Evolutionary conservation across 306 rosid genomes (phyloP), one percentile per base, ranked within the genome.

Genomic region (Vigna trinervia): DNA sequence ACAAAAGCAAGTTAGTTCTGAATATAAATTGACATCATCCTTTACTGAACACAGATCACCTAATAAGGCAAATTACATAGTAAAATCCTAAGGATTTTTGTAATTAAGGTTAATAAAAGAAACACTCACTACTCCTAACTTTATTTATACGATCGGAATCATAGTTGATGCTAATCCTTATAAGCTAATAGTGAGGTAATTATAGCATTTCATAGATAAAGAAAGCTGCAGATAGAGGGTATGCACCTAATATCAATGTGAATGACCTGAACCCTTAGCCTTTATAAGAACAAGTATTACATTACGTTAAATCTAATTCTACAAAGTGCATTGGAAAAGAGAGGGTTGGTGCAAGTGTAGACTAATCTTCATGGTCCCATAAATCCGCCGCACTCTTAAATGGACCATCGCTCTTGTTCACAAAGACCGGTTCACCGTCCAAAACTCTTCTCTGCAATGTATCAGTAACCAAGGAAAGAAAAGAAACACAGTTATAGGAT

Each of bases 331-430:
- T 26, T 56, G 41, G 13, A 22, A 19, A 34, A 50, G 58, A 45
- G 56, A 61, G 5, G 12, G 10, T 61, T 17, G 50, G 57, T 80
- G 83, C 4, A 73, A 59, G 57, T 62, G 64, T 70, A 46, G 26
- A 39, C 56, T 85, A 85, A 72, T 85, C 84, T 36, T 85, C 88
- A 66, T 82, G 81, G 80, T 85, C 88, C 88, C 86, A 82, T 2
- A 85, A 36, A 8, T 82, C 86, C 6, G 54, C 83, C 0, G 36
- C 80, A 79, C 82, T 83, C 65, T 41, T 86, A 22, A 83, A 59
- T 51, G 87, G 87, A 8, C 91, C 89, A 46, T 20, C 62, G 5
- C 50, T 61, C 76, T 85, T 81, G 86, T 81, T 81, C 75, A 85
- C 86, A 67, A 85, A 80, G 30, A 78, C 73, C 0, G 78, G 74